Evolutionary conservation across 768 basidiomycete genomes (phyloP).

Genomic region (Hygrophorus pudorinus): DNA sequence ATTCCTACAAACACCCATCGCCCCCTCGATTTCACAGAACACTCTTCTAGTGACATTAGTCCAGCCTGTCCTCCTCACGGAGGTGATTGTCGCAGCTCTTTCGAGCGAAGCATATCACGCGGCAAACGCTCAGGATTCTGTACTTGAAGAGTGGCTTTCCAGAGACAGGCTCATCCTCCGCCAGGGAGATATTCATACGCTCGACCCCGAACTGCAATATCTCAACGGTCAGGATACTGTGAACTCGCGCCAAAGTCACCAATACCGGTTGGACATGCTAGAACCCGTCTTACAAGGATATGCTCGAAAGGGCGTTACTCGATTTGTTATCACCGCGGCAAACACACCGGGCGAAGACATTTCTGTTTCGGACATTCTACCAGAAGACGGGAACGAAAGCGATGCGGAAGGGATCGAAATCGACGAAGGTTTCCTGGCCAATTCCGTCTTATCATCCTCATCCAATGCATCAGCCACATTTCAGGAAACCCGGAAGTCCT

Average conservation of each 20-base stretch:
- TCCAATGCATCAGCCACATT: conserved; percentile 12
- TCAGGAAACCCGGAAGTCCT: conserved; percentile 5
- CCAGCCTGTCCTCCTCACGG: conserved; percentile 31
- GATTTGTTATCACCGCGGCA: conserved; percentile 37
- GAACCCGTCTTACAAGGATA: conserved; percentile 72
- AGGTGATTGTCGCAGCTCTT: conserved; percentile 42
- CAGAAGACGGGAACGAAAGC: conserved; percentile 10
- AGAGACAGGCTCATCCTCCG: conserved; percentile 37
- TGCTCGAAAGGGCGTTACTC: conserved; percentile 36
- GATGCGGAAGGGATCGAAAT: conserved; percentile 51
- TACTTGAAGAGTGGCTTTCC: conserved; percentile 35
- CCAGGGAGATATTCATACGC: conserved; percentile 31
- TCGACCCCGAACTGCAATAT: conserved; percentile 15
- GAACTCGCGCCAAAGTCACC: conserved; percentile 14
- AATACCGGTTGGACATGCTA: conserved; percentile 46
- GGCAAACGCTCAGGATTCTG: conserved; percentile 23
- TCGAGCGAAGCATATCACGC: conserved; percentile 37
- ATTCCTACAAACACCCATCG: conserved; percentile 16
- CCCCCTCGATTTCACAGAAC: conserved; percentile 4
- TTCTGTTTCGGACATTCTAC: conserved; percentile 7
- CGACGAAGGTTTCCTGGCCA: conserved; percentile 60
- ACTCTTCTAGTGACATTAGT: conserved; percentile 13
- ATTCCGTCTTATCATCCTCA: conserved; percentile 27
- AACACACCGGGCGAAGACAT: conserved; percentile 10
- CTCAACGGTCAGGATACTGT: conserved; percentile 11